These are phyloP conservation scores for Kuraishia molischiana DNA, from an alignment of 805 yeast genomes.

Conservation along the genomic window DNA sequence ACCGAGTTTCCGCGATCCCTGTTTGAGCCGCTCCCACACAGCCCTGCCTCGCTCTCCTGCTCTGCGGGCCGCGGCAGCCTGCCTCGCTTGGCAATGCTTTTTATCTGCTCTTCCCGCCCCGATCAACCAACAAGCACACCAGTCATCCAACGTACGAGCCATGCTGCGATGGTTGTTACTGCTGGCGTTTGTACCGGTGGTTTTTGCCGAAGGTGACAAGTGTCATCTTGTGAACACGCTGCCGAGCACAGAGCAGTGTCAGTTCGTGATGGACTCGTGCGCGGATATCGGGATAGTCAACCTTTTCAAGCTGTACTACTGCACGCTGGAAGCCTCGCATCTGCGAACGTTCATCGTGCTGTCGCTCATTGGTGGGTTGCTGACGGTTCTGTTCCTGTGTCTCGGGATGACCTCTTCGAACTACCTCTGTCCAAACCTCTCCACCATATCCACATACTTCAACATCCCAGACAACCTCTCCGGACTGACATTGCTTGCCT, in stretches of 20 bases:
- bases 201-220: not conserved
- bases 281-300: constrained; percentile 16
- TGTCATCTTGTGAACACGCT: constrained; percentile 7
- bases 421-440: constrained; percentile 73
- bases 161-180: too few relatives aligned
- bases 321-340: constrained; percentile 9
- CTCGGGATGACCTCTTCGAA: constrained; percentile 82
- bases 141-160: too few relatives aligned
- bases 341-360: constrained; percentile 10
- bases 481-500: constrained; percentile 81
- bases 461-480: constrained; percentile 72
- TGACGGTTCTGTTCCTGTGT: constrained; percentile 41
- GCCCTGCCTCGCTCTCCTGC: too few relatives aligned
- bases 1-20: too few relatives aligned
- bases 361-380: constrained; percentile 10
- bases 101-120: too few relatives aligned
- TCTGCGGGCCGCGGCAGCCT: too few relatives aligned
- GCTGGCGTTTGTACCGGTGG: too few relatives aligned
- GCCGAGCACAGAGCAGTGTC: constrained; percentile 16
- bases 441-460: constrained; percentile 53
- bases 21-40: too few relatives aligned
- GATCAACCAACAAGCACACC: too few relatives aligned
- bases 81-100: too few relatives aligned
- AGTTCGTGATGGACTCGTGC: constrained; percentile 17
- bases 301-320: constrained; percentile 20